Percentiles rank a stretch among this genome's conserved stretches.
These are phyloP conservation scores for Metschnikowia santaceciliae DNA, from an alignment of 805 yeast species.

Conservation along the genomic window DNA sequence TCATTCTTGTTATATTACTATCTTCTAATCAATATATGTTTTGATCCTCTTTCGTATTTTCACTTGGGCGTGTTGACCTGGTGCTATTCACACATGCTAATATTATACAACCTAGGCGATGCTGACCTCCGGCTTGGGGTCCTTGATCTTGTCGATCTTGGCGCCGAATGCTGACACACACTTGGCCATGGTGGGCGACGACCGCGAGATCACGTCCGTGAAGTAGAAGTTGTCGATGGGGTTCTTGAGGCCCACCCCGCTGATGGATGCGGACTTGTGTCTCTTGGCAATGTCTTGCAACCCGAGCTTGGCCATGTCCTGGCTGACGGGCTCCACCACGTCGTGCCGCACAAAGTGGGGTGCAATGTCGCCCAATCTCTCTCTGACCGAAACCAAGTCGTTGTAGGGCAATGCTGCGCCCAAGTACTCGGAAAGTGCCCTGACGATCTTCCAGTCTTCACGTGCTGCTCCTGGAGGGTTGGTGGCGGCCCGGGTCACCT, in stretches of 20 bases:
- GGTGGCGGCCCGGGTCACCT: slow-evolving; percentile 79
- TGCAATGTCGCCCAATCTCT: slow-evolving; percentile 69
- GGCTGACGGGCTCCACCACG: slow-evolving; percentile 63
- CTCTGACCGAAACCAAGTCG: slow-evolving; percentile 61
- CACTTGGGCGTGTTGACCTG: neutral
- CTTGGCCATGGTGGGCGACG: slow-evolving; percentile 87
- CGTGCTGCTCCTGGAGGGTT: slow-evolving; percentile 87
- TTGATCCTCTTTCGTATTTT: too few species aligned
- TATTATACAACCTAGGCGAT: slow-evolving; percentile 11
- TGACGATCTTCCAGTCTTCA: slow-evolving; percentile 85
- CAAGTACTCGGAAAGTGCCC: slow-evolving; percentile 78
- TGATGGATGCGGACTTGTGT: slow-evolving; percentile 29
- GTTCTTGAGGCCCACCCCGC: slow-evolving; percentile 52
- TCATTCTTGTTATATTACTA: too few species aligned
- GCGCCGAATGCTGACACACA: slow-evolving; percentile 73
- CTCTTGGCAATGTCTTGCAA: slow-evolving; percentile 41
- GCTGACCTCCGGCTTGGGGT: slow-evolving; percentile 42
- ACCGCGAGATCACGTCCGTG: slow-evolving; percentile 82
- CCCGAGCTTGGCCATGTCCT: slow-evolving; percentile 55
- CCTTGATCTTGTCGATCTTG: slow-evolving; percentile 55
- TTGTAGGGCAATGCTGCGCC: slow-evolving; percentile 73
- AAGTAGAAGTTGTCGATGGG: slow-evolving; percentile 82
- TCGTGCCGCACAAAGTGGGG: slow-evolving; percentile 79
- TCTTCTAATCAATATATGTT: too few species aligned
- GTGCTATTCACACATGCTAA: slow-evolving; percentile 12